These are phyloP conservation scores for Ophidiomyces ophidiicola DNA, from an alignment of 2,329 filamentous ascomycete species.

Conservation along the genomic window DNA sequence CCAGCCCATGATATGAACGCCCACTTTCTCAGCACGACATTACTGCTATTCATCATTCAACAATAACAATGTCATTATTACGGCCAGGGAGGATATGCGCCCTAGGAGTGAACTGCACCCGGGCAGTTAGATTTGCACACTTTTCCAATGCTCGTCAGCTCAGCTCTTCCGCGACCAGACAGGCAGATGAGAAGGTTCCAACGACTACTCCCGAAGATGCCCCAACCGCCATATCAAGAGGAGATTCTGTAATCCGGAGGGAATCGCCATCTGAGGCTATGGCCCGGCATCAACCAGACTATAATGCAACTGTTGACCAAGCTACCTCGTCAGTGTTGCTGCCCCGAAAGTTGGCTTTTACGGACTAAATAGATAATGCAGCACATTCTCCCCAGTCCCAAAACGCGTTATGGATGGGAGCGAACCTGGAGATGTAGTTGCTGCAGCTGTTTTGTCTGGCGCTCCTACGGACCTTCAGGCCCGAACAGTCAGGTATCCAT, in stretches of 20 bases:
- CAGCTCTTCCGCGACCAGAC: conserved; percentile 35
- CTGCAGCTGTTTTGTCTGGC: conserved; percentile 78
- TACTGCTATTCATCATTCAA: too few species aligned
- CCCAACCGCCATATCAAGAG: conserved; percentile 28
- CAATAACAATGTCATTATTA: conserved; percentile 51
- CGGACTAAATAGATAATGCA: conserved; percentile 43
- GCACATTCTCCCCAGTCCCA: conserved; percentile 81
- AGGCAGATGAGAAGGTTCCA: conserved; percentile 18
- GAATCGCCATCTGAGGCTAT: conserved; percentile 40
- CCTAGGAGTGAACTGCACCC: conserved; percentile 24
- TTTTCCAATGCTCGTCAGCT: conserved; percentile 29
- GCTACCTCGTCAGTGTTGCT: conserved; percentile 63
- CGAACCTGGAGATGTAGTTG: conserved; percentile 60
- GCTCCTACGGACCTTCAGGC: conserved; percentile 90
- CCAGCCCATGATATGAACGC: background rate
- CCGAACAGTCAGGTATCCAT: conserved; percentile 74
- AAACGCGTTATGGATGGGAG: conserved; percentile 83
- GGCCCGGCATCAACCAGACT: conserved; percentile 63
- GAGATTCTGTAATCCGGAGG: conserved; percentile 39
- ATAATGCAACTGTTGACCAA: conserved; percentile 68
- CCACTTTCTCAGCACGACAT: too few species aligned
- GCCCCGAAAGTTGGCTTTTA: background rate
- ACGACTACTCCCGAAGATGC: conserved; percentile 38
- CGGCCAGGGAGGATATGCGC: conserved; percentile 36
- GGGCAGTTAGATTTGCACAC: conserved; percentile 22